phyloP scores from a whole-genome alignment of 352 stramenopile species.

The Phytophthora pini region DNA sequence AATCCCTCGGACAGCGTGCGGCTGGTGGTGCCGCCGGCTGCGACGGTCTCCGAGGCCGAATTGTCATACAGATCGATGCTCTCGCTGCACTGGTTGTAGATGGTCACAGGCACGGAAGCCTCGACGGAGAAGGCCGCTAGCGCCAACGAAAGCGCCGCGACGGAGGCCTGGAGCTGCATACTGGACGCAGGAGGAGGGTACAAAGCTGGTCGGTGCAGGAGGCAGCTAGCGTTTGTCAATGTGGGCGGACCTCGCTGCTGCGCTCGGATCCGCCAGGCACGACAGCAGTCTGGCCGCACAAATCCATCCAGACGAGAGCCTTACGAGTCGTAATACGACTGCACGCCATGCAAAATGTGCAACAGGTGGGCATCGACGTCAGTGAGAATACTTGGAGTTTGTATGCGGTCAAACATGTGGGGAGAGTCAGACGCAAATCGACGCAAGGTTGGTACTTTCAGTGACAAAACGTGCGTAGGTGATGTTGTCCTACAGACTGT shows the following conservation, averaged over 20 bases:
- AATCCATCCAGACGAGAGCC: conserved; percentile 26
- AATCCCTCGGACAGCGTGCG: conserved; percentile 48
- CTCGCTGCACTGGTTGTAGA: conserved; percentile 61
- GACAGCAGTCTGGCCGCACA: conserved; percentile 18
- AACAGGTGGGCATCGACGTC: conserved; percentile 1
- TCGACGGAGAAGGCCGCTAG: conserved; percentile 29
- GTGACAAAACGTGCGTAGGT: not conserved
- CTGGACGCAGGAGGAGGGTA: not conserved
- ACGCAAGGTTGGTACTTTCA: not conserved
- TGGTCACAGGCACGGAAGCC: conserved; percentile 46
- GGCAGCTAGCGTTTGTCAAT: conserved; percentile 31
- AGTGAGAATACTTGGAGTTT: conserved; percentile 1
- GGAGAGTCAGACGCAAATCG: conserved; percentile 9
- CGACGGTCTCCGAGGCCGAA: conserved; percentile 44
- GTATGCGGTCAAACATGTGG: conserved; percentile 4
- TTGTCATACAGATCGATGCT: conserved; percentile 70
- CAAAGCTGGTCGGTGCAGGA: conserved; percentile 18
- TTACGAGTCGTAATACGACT: conserved; percentile 12
- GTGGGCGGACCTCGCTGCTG: conserved; percentile 22
- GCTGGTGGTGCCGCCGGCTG: conserved; percentile 38
- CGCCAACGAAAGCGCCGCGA: conserved; percentile 30
- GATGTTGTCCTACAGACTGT: not conserved
- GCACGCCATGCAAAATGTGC: conserved; percentile 23
- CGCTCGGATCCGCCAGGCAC: conserved; percentile 12
- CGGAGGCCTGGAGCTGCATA: conserved; percentile 31